Evolutionary conservation across 2,329 filamentous ascomycete species (phyloP).

Genomic region (Fusarium sp.): DNA sequence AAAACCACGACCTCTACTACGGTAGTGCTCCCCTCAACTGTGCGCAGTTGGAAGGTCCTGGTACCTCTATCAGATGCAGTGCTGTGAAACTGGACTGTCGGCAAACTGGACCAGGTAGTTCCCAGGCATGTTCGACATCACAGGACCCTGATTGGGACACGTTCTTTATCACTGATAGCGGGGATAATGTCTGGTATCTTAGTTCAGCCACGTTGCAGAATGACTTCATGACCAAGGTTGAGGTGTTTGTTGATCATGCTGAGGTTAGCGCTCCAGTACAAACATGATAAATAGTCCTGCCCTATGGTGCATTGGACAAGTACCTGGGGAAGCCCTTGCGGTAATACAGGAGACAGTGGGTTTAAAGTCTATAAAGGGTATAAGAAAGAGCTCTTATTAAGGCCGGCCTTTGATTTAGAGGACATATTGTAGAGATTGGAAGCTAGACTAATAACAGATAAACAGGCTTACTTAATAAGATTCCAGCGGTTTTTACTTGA

Average conservation of each 20-base stretch:
- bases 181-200: neutral
- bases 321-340: too few species aligned
- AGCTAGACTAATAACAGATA: too few species aligned
- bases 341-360: too few species aligned
- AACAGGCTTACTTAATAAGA: too few species aligned
- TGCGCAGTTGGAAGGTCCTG: neutral
- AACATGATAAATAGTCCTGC: neutral
- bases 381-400: too few species aligned
- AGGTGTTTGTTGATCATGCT: neutral
- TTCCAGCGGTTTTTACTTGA: too few species aligned
- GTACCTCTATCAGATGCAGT: neutral
- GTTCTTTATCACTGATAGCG: neutral
- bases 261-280: neutral
- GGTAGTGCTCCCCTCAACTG: neutral
- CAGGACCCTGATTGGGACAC: neutral
- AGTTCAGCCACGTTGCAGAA: too few species aligned
- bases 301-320: neutral
- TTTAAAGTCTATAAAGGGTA: too few species aligned
- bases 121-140: neutral
- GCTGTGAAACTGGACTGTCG: neutral
- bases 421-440: too few species aligned
- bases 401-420: too few species aligned
- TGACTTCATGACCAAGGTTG: neutral
- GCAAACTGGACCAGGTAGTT: neutral
- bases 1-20: neutral